Evolutionary conservation across 202 grass and related monocot genomes (phyloP).

Genomic region (Hordeum pubiflorum): DNA sequence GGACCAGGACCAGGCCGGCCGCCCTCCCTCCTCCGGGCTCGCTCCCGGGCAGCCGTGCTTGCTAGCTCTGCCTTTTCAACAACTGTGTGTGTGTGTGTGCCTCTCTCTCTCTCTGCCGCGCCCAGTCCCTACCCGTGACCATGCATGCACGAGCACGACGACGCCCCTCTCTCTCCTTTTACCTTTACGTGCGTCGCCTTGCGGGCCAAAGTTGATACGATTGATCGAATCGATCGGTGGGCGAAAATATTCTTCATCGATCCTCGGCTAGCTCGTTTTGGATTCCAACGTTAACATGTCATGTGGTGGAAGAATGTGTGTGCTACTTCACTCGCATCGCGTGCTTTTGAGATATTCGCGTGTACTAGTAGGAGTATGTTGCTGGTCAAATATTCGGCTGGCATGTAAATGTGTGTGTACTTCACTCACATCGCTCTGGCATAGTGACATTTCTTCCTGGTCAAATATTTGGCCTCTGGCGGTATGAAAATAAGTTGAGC

Average conservation of each 20-base stretch:
- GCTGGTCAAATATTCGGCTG: not conserved
- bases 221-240: not conserved
- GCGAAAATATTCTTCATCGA: not conserved
- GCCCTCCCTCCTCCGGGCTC: not conserved
- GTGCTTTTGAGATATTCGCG: not conserved
- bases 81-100: not conserved
- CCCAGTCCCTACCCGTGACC: constrained; percentile 9
- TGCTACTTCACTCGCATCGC: too few relatives aligned
- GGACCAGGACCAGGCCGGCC: not conserved
- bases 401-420: too few relatives aligned
- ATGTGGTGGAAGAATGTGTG: too few relatives aligned
- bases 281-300: not conserved
- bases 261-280: not conserved
- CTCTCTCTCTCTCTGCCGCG: not conserved
- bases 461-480: too few relatives aligned
- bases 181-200: constrained; percentile 7
- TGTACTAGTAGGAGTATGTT: too few relatives aligned
- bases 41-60: not conserved
- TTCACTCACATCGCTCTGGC: too few relatives aligned
- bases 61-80: not conserved
- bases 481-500: too few relatives aligned
- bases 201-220: constrained; percentile 13
- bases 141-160: not conserved
- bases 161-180: not conserved
- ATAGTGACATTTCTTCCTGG: too few relatives aligned